Conservation (phyloP, 495 filamentous ascomycete species). For the Penicillium atrosanguineum region DNA sequence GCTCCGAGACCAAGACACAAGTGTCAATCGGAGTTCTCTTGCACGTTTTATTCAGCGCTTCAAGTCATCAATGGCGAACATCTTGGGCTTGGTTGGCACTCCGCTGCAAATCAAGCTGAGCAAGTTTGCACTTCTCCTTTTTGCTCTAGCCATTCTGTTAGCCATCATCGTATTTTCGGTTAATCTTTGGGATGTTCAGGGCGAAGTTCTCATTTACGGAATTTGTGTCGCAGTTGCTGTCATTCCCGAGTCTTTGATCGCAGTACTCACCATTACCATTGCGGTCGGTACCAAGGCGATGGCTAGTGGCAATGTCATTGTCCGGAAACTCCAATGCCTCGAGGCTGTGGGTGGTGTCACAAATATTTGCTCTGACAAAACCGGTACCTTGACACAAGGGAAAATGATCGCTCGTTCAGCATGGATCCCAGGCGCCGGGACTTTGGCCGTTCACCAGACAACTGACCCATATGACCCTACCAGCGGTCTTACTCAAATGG, state of each 20-base stretch:
- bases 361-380: conserved; percentile 89
- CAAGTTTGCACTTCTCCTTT: conserved; percentile 71
- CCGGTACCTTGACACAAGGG: conserved; percentile 77
- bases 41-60: conserved; percentile 57
- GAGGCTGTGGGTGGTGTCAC: conserved; percentile 83
- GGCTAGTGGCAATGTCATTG: conserved; percentile 72
- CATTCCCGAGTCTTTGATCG: conserved; percentile 71
- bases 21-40: conserved; percentile 63
- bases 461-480: conserved; percentile 58
- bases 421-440: conserved; percentile 67
- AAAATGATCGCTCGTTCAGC: conserved; percentile 75
- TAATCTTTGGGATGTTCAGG: conserved; percentile 65
- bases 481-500: conserved; percentile 58
- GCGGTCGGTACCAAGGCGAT: conserved; percentile 71
- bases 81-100: conserved; percentile 75
- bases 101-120: conserved; percentile 80
- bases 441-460: conserved; percentile 53
- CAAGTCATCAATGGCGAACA: conserved; percentile 55
- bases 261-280: conserved; percentile 72
- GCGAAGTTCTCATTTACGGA: conserved; percentile 78
- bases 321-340: conserved; percentile 75
- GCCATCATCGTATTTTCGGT: conserved; percentile 80
- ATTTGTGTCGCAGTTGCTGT: conserved; percentile 74
- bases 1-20: conserved; percentile 49
- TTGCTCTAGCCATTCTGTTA: conserved; percentile 68